Conservation (phyloP, 495 filamentous ascomycete genomes). For the Talaromyces trachyspermus region DNA sequence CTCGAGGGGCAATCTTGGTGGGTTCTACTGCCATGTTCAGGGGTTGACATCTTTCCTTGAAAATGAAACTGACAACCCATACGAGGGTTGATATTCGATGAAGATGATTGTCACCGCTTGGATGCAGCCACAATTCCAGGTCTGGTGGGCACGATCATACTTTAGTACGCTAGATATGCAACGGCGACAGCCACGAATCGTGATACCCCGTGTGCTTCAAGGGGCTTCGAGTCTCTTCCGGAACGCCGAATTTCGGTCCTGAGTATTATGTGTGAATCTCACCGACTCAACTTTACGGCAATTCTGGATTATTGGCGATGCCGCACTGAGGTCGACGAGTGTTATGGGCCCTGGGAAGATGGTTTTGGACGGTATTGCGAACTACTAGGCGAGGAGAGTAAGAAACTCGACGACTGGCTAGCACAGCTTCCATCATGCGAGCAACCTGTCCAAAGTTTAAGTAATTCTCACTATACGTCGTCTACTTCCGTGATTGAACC, state of each 20-base stretch:
- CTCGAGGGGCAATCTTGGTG: slow-evolving; percentile 23
- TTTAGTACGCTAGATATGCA: slow-evolving; percentile 18
- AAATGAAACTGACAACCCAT: not conserved
- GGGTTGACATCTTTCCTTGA: slow-evolving; percentile 11
- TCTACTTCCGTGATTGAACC: not conserved
- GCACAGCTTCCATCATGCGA: slow-evolving; percentile 13
- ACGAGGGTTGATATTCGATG: not conserved
- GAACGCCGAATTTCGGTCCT: slow-evolving; percentile 16
- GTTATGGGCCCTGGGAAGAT: not conserved
- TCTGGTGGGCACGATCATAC: slow-evolving; percentile 25
- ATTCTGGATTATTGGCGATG: slow-evolving; percentile 14
- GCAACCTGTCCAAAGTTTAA: slow-evolving; percentile 9
- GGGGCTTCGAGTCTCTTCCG: slow-evolving; percentile 8
- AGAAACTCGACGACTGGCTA: slow-evolving; percentile 17
- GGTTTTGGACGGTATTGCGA: not conserved
- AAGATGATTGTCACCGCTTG: slow-evolving; percentile 16
- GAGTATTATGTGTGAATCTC: slow-evolving; percentile 25
- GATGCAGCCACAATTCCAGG: slow-evolving; percentile 17
- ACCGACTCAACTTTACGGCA: slow-evolving; percentile 16
- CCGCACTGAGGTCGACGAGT: not conserved
- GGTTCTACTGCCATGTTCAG: slow-evolving; percentile 20
- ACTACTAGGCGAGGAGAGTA: slow-evolving; percentile 8
- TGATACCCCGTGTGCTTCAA: slow-evolving; percentile 7
- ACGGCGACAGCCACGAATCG: slow-evolving; percentile 9
- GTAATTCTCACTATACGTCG: not conserved